phyloP scores from a whole-genome alignment of 495 filamentous ascomycete genomes.

The Daldinia loculata region DNA sequence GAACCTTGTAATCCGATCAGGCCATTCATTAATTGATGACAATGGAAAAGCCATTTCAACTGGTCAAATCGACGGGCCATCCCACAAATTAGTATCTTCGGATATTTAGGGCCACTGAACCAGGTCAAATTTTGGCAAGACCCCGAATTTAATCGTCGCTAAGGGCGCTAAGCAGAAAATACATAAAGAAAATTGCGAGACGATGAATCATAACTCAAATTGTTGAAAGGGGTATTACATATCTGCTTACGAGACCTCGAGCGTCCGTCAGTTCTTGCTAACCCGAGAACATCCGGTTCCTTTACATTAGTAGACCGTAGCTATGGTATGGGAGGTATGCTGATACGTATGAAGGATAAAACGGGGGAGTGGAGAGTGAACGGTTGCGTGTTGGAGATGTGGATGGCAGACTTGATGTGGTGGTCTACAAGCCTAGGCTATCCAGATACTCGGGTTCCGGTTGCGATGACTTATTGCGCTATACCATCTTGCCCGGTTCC shows the following conservation, averaged over 20 bases:
- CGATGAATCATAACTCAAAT: constrained; percentile 16
- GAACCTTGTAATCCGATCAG: constrained; percentile 40
- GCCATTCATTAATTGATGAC: constrained; percentile 42
- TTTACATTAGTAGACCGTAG: constrained; percentile 3
- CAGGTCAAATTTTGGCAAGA: constrained; percentile 30
- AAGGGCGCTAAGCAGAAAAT: constrained; percentile 37
- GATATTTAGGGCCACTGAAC: constrained; percentile 40
- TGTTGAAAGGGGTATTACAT: constrained; percentile 18
- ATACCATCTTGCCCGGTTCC: constrained; percentile 13
- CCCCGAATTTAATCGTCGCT: constrained; percentile 41
- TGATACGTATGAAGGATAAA: neutral
- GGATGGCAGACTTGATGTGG: constrained; percentile 4
- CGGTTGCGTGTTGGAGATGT: constrained; percentile 1
- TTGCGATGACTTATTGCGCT: constrained; percentile 18
- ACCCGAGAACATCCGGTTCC: constrained; percentile 24
- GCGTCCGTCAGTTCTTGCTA: constrained; percentile 1
- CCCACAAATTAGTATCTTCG: constrained; percentile 42
- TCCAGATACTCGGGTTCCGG: constrained; percentile 33
- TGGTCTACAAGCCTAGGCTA: constrained; percentile 26
- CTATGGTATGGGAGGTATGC: neutral
- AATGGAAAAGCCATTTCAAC: constrained; percentile 23
- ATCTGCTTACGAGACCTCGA: constrained; percentile 21
- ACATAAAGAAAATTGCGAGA: constrained; percentile 22
- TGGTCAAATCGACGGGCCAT: constrained; percentile 37
- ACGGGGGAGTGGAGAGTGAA: neutral